Percentiles rank a stretch among this genome's conserved stretches.
These are phyloP conservation scores for Delonix regia DNA, from an alignment of 306 rosid genomes.

Conservation along the genomic window DNA sequence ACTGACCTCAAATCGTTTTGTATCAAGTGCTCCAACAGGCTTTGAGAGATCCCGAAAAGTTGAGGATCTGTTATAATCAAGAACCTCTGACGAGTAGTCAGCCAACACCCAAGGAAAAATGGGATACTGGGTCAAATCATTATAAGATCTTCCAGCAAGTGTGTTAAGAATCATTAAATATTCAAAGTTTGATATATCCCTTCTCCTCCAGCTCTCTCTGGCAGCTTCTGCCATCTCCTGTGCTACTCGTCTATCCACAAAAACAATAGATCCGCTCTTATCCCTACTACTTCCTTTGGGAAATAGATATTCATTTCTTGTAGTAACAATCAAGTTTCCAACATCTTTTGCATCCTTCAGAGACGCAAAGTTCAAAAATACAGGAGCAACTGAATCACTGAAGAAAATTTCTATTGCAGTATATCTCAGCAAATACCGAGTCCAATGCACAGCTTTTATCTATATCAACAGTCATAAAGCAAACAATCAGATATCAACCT, in stretches of 20 bases:
- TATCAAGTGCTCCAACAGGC: slow-evolving; percentile 92
- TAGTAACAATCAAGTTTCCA: slow-evolving; percentile 80
- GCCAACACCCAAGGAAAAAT: slow-evolving; percentile 98
- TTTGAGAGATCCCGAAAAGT: slow-evolving; percentile 96
- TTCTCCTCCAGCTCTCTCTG: slow-evolving; percentile 92
- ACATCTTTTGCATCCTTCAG: slow-evolving; percentile 89
- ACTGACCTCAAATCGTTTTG: slow-evolving; percentile 88
- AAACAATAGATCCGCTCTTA: slow-evolving; percentile 77
- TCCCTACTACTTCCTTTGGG: slow-evolving; percentile 86
- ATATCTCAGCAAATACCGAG: slow-evolving; percentile 91
- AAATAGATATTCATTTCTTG: slow-evolving; percentile 81
- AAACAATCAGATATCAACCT: slow-evolving; percentile 19
- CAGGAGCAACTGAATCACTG: slow-evolving; percentile 83
- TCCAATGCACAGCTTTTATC: slow-evolving; percentile 94
- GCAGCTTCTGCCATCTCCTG: slow-evolving; percentile 90
- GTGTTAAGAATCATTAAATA: slow-evolving; percentile 94
- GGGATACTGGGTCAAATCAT: slow-evolving; percentile 96
- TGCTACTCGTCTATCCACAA: slow-evolving; percentile 88
- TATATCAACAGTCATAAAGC: slow-evolving; percentile 43
- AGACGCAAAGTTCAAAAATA: slow-evolving; percentile 83
- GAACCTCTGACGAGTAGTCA: slow-evolving; percentile 91
- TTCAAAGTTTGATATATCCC: slow-evolving; percentile 94
- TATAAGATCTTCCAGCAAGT: slow-evolving; percentile 93
- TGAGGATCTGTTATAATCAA: slow-evolving; percentile 92
- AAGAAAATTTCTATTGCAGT: slow-evolving; percentile 94